These are phyloP conservation scores for Penicillium roqueforti DNA, from an alignment of 495 filamentous ascomycete genomes.

Conservation along the genomic window DNA sequence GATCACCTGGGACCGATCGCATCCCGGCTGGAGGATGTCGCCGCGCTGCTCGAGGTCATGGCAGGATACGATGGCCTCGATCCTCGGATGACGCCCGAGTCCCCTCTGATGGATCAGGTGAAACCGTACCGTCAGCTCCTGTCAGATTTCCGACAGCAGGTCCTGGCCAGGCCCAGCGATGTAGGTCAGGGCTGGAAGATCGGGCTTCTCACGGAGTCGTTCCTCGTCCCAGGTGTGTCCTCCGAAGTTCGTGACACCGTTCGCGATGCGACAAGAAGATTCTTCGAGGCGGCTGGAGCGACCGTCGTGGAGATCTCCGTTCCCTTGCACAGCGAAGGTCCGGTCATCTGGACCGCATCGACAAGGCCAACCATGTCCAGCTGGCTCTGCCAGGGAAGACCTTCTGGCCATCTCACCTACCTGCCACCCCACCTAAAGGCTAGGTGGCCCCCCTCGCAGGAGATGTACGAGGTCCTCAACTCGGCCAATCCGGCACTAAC, in stretches of 20 bases:
- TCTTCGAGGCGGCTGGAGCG: constrained; percentile 44
- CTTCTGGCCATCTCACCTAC: constrained; percentile 27
- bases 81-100: constrained; percentile 43
- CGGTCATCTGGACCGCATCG: constrained; percentile 45
- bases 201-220: constrained; percentile 47
- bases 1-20: constrained; percentile 51
- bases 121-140: too few relatives aligned
- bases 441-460: constrained; percentile 27
- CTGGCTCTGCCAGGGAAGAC: constrained; percentile 27
- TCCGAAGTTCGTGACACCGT: constrained; percentile 39
- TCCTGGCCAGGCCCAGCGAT: too few relatives aligned
- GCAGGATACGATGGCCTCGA: constrained; percentile 54
- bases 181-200: too few relatives aligned
- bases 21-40: constrained; percentile 46
- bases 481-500: constrained; percentile 29
- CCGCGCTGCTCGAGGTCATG: constrained; percentile 47
- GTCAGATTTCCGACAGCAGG: too few relatives aligned
- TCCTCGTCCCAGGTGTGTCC: constrained; percentile 38
- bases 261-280: constrained; percentile 31
- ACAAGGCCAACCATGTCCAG: constrained; percentile 34
- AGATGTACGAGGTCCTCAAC: constrained; percentile 31
- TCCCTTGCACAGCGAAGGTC: constrained; percentile 44
- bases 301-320: constrained; percentile 46
- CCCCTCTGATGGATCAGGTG: constrained; percentile 32
- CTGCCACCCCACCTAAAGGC: constrained; percentile 19